A percentile compares a stretch with the other conserved stretches of the same genome.
phyloP scores from a whole-genome alignment of 2,329 filamentous ascomycete species.

The Aspergillus bombycis region DNA sequence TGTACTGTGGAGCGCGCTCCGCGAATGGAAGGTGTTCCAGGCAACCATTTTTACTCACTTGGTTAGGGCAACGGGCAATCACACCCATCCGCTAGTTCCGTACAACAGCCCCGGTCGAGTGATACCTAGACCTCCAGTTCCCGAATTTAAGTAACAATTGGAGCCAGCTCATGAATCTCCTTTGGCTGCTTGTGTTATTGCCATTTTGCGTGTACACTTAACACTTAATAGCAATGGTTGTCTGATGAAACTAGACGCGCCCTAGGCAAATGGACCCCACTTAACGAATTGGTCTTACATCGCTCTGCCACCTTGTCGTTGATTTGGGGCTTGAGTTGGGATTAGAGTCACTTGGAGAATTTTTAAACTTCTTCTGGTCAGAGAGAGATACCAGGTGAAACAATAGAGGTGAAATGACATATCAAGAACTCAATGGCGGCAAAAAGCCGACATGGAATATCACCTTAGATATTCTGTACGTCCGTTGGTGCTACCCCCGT shows the following conservation, averaged over 20 bases:
- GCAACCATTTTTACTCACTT: slow-evolving; percentile 1
- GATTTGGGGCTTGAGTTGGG: background rate
- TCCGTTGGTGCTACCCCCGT: background rate
- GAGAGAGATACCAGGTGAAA: background rate
- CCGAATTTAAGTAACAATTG: background rate
- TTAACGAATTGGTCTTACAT: background rate
- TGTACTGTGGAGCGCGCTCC: background rate
- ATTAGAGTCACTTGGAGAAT: background rate
- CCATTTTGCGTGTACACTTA: background rate
- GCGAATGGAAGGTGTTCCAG: background rate
- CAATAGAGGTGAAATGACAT: background rate
- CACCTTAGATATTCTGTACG: slow-evolving; percentile 16
- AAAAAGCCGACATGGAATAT: slow-evolving; percentile 14
- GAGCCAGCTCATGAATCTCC: background rate
- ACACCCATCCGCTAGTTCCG: background rate
- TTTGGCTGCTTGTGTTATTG: background rate
- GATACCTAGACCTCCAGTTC: background rate
- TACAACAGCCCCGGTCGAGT: background rate
- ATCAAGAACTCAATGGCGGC: background rate
- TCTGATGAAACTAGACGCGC: background rate
- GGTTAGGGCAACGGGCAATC: background rate
- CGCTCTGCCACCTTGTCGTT: background rate
- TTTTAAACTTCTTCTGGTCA: too few relatives aligned
- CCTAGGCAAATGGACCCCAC: background rate
- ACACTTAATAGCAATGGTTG: background rate